Evolutionary conservation across 179 eudicot genomes (phyloP).

Genomic region (Monotropa hypopitys): DNA sequence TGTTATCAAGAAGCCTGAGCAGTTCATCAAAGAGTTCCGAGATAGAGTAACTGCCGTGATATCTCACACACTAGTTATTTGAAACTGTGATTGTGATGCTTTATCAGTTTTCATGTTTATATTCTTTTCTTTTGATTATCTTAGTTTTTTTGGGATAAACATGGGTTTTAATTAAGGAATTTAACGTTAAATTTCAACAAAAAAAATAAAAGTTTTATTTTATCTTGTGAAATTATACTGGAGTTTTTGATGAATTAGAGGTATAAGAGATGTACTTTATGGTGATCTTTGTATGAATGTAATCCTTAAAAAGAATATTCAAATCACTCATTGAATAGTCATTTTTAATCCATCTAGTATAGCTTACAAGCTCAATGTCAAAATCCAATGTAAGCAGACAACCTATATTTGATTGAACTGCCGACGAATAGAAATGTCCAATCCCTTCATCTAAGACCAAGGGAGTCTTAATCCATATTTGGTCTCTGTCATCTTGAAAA

Average conservation of each 20-base stretch:
- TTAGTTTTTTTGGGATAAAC: not conserved
- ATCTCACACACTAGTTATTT: not conserved
- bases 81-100: not conserved
- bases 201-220: too few relatives aligned
- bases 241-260: not conserved
- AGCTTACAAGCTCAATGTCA: not conserved
- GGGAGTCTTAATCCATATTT: not conserved
- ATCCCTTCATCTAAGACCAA: not conserved
- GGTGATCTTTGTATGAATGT: not conserved
- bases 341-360: not conserved
- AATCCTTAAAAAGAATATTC: not conserved
- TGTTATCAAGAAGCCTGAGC: conserved; percentile 64
- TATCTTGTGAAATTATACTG: not conserved
- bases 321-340: not conserved
- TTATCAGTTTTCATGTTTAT: not conserved
- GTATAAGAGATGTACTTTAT: not conserved
- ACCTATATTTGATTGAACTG: not conserved
- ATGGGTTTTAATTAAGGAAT: not conserved
- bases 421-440: not conserved
- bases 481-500: not conserved
- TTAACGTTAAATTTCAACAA: not conserved
- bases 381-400: not conserved
- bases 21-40: conserved; percentile 52
- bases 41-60: conserved; percentile 31
- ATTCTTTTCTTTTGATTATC: not conserved